Base-by-base conservation (phyloP, 139 green algal species). In the Micractinium conductrix region DNA sequence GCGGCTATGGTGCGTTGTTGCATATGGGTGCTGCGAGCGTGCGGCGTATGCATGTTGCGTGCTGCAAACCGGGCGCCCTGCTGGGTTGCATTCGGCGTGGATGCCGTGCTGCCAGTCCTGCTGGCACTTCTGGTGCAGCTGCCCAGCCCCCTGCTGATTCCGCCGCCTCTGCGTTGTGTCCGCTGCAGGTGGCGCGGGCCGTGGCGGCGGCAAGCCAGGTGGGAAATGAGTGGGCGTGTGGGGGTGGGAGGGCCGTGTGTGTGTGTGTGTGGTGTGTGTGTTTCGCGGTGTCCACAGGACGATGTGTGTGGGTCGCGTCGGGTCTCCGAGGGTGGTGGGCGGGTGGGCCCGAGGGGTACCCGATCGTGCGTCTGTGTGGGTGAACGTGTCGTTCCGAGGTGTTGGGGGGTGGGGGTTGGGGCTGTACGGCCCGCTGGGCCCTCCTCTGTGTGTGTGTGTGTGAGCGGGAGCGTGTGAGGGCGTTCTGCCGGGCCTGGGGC, bases 121-220 rank as follows among this genome's bases (percentile, higher is more conserved):
- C 55, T 65, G 55, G 5, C 19, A 19, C 55, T 5, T 33, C 30
- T 5, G 16, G 55, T 30, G 16, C 14, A 8, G 5, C 55, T 65
- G 55, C 55, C 17, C 55, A 65, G 55, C 21, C 55, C 19, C 55
- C 30, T 30, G 55, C 55, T 30, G 21, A 65, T 30, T 19, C 21
- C 30, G 55, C 19, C 30, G 16, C 21, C n/a, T 21, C 63, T 71
- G 63, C 69, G 16, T 33, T 14, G 2, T 45, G 2, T 33, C 71
- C n/a, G 69, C n/a, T 35, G 71, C 63, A 43, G 48, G 81, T 21
- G 43, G 74, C 68, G 71, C 67, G 43, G 73, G 81, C 33, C 44
- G 74, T 17, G 80, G 70, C 68, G 53, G 80, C 26, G 30, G 43
- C 79, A 74, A 74, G 79, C 74, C 81, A 53, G 74, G 81, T 48